These are phyloP conservation scores for Pezicula carpinea DNA, from an alignment of 2,329 filamentous ascomycete genomes.

Conservation along the genomic window DNA sequence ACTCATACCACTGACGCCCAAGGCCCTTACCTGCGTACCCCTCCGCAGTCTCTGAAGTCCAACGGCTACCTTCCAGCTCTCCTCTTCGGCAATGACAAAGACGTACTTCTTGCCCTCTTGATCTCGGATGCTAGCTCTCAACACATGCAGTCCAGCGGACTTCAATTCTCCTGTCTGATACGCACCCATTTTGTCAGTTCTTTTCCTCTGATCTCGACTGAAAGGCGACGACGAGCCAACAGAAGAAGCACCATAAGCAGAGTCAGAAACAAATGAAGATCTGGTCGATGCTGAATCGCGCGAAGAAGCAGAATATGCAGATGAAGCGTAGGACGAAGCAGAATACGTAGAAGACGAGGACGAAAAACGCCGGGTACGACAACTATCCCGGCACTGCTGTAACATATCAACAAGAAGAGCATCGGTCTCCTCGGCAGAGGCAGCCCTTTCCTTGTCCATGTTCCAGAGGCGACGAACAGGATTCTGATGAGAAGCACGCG, in stretches of 20 bases:
- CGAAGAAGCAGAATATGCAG: conserved; percentile 28
- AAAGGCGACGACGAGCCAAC: conserved; percentile 21
- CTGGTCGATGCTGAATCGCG: conserved; percentile 18
- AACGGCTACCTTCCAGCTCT: conserved; percentile 63
- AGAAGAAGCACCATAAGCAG: conserved; percentile 25
- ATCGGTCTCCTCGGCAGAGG: conserved; percentile 60
- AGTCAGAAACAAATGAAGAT: conserved; percentile 21
- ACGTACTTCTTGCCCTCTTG: conserved; percentile 63
- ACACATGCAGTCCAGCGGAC: conserved; percentile 52
- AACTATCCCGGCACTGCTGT: conserved; percentile 60
- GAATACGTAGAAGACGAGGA: conserved; percentile 35
- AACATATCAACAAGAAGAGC: conserved; percentile 58
- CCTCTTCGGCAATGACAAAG: conserved; percentile 59
- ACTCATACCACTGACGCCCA: conserved; percentile 54
- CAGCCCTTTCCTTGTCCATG: conserved; percentile 33
- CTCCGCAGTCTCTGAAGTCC: conserved; percentile 56
- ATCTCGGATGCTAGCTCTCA: conserved; percentile 60
- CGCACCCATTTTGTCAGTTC: conserved; percentile 21
- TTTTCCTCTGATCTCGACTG: conserved; percentile 8
- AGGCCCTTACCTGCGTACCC: conserved; percentile 54
- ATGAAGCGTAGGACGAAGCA: conserved; percentile 35
- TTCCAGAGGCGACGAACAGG: conserved; percentile 29
- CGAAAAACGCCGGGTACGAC: conserved; percentile 41
- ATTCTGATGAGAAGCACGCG: conserved; percentile 31
- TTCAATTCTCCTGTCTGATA: conserved; percentile 49